Conservation (phyloP, 2,329 filamentous ascomycete genomes). For the Clathrospora elynae region DNA sequence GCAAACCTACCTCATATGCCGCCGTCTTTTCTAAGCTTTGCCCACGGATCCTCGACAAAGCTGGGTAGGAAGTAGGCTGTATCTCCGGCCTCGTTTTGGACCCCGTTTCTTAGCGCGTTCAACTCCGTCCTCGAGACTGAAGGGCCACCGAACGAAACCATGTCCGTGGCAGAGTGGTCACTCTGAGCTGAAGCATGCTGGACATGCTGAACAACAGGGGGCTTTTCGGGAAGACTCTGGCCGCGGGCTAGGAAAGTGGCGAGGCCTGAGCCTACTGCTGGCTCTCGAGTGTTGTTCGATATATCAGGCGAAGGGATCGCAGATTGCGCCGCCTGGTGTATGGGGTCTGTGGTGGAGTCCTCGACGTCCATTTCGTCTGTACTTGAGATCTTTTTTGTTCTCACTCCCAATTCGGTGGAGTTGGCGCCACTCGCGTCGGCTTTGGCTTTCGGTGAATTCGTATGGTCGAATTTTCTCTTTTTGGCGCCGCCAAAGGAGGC, state of each 20-base stretch:
- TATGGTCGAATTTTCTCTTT: conserved; percentile 69
- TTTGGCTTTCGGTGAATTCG: conserved; percentile 56
- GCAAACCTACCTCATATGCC: conserved; percentile 6
- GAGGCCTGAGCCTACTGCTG: conserved; percentile 31
- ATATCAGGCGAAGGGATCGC: conserved; percentile 4
- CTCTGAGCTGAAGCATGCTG: background rate
- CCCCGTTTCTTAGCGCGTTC: conserved; percentile 47
- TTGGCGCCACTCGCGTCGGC: conserved; percentile 40
- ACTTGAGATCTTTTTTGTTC: conserved; percentile 32
- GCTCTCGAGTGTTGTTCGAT: conserved; percentile 20
- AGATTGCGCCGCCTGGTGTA: background rate
- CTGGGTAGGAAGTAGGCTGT: conserved; percentile 70
- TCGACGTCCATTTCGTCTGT: conserved; percentile 5
- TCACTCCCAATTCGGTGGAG: conserved; percentile 45
- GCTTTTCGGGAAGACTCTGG: conserved; percentile 31
- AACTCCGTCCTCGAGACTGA: conserved; percentile 37
- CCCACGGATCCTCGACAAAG: conserved; percentile 77
- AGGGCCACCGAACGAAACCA: conserved; percentile 39
- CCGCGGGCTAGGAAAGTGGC: conserved; percentile 40
- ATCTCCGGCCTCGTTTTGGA: conserved; percentile 62
- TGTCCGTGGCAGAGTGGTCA: conserved; percentile 14
- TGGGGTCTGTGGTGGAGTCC: background rate
- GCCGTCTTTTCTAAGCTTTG: conserved; percentile 13
- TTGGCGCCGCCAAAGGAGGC: conserved; percentile 71
- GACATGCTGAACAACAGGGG: conserved; percentile 6